Base-by-base conservation (phyloP, 768 basidiomycete genomes). In the Nidularia pulvinata region DNA sequence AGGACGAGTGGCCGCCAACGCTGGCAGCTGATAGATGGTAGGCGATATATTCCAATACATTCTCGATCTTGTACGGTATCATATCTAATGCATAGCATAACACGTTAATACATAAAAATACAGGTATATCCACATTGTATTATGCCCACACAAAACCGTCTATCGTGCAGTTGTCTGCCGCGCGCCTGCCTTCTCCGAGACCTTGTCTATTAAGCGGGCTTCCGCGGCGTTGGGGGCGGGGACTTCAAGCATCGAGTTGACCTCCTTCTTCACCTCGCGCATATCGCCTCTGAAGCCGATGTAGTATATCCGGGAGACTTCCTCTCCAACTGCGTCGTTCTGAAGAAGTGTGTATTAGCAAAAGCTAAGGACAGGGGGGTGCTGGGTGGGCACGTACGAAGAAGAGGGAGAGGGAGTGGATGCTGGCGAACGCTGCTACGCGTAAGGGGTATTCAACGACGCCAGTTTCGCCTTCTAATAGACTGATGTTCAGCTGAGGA, bases 211-310 rank as follows among this genome's bases (percentile, higher is more conserved):
- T 7, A 91, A 59, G 7, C 81, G 68, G 0, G 89, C 86, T 58
- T 95, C 93, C 0, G 88, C 83, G 1, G 89, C 87, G 60, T 91
- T 81, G 4, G 86, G 86, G n/a, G 93, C 89, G 0, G 88, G 89
- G 13, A 95, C 81, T 61, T 85, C 88, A 48, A 88, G 75, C 64
- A 81, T 84, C 46, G 78, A 80, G 35, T 78, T 78, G n/a, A 71
- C 79, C 50, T 89, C 86, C 57, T 80, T 84, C 58, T 78, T 76
- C 14, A 69, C 65, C 14, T 76, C 74, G 50, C 77, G 73, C 46
- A 77, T 73, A 57, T 91, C 88, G 42, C 92, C 93, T 65, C 85
- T 89, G 76, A 95, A 95, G 16, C 92, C 92, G 43, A 94, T 62
- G 61, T 86, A 95, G 63, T 88, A 95, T 36, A 94, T 68, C 25